Conservation (phyloP, 192 early-diverging fungal genomes). For the Backusella luteola region DNA sequence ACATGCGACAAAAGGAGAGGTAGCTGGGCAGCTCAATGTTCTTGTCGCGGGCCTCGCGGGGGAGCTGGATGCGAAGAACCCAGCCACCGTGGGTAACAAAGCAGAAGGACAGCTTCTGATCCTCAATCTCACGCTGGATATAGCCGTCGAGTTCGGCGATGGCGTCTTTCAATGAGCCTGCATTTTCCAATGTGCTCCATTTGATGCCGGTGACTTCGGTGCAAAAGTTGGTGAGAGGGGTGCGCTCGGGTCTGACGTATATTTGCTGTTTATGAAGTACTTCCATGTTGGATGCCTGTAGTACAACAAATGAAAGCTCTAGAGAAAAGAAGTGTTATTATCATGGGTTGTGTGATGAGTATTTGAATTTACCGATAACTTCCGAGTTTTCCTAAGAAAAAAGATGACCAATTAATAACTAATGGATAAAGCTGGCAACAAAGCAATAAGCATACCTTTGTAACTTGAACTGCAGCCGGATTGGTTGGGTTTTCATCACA, state of each 20-base stretch:
- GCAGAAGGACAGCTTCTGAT: slow-evolving; percentile 52
- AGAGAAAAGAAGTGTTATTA: neutral
- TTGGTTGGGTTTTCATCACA: slow-evolving; percentile 69
- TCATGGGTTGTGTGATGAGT: too few relatives aligned
- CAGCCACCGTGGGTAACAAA: slow-evolving; percentile 75
- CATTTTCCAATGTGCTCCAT: slow-evolving; percentile 47
- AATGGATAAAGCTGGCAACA: neutral
- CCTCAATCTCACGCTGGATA: slow-evolving; percentile 49
- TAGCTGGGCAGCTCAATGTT: slow-evolving; percentile 55
- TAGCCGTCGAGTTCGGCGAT: slow-evolving; percentile 50
- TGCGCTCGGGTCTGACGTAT: slow-evolving; percentile 50
- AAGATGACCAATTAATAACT: neutral
- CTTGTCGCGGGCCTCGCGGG: slow-evolving; percentile 65
- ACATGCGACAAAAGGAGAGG: slow-evolving; percentile 58
- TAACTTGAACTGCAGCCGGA: slow-evolving; percentile 51
- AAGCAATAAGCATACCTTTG: slow-evolving; percentile 37
- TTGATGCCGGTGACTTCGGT: slow-evolving; percentile 60
- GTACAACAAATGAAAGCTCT: slow-evolving; percentile 54
- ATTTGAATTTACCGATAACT: slow-evolving; percentile 39
- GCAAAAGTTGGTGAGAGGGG: slow-evolving; percentile 57
- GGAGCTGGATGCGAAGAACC: slow-evolving; percentile 68
- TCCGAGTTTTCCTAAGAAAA: slow-evolving; percentile 51
- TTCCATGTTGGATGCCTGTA: slow-evolving; percentile 43
- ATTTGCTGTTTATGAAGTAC: slow-evolving; percentile 44
- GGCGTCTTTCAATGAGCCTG: slow-evolving; percentile 55